A percentile compares a stretch with the other conserved stretches of the same genome.
Evolutionary conservation across 768 basidiomycete genomes (phyloP).

Genomic region (Termitomyces sp.): DNA sequence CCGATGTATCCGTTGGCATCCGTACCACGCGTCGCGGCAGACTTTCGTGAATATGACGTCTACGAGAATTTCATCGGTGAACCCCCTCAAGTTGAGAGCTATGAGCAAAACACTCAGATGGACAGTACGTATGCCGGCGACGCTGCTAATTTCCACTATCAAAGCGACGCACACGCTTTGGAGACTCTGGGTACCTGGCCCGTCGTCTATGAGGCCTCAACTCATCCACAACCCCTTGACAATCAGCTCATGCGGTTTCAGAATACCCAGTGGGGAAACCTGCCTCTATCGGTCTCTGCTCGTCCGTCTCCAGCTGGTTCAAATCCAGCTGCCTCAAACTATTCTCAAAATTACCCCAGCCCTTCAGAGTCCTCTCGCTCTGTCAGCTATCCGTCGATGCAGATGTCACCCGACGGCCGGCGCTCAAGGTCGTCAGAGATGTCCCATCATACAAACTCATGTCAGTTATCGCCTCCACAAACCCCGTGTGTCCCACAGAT

Average conservation of each 20-base stretch:
- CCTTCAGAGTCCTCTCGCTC: conserved; percentile 5
- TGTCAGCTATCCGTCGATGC: neutral
- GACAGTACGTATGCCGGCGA: neutral
- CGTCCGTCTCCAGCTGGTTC: conserved; percentile 2
- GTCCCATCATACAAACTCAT: conserved; percentile 8
- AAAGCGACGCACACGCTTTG: neutral
- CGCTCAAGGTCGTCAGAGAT: conserved; percentile 11
- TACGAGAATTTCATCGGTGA: neutral
- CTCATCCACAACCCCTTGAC: neutral
- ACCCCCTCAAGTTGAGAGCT: neutral
- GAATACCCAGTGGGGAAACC: neutral
- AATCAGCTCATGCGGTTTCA: conserved; percentile 3
- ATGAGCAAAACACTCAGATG: neutral
- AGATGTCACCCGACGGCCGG: neutral
- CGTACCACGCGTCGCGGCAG: conserved; percentile 9
- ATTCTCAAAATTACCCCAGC: conserved; percentile 4
- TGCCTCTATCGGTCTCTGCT: neutral
- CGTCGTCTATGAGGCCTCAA: neutral
- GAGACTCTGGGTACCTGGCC: conserved; percentile 7
- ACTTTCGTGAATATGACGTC: conserved; percentile 4
- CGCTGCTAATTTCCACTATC: conserved; percentile 2
- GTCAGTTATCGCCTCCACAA: conserved; percentile 8
- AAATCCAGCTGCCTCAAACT: conserved; percentile 2
- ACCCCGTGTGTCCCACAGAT: conserved; percentile 3
- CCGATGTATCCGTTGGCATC: conserved; percentile 5